Conservation (phyloP, 176 grass and related monocot genomes). For the Panicum miliaceum region DNA sequence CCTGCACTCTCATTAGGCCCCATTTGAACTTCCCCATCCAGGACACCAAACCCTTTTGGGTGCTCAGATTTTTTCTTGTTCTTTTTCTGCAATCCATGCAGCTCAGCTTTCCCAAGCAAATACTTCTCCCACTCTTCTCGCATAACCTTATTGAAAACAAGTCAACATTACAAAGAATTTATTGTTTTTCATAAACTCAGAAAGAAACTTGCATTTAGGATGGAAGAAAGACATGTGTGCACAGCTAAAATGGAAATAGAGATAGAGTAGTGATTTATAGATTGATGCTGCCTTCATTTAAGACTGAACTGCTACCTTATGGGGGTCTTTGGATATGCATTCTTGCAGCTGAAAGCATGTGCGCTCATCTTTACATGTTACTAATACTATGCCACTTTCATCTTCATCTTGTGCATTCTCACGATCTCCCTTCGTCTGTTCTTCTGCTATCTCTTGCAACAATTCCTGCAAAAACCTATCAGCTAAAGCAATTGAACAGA, state of each 20-base stretch:
- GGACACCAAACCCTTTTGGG: slow-evolving; percentile 90
- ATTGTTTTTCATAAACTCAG: slow-evolving; percentile 27
- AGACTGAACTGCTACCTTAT: slow-evolving; percentile 56
- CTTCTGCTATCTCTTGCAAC: slow-evolving; percentile 91
- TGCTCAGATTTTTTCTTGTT: slow-evolving; percentile 75
- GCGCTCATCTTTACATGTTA: slow-evolving; percentile 92
- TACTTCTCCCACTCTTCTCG: slow-evolving; percentile 91
- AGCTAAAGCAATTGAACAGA: slow-evolving; percentile 8
- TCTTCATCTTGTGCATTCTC: slow-evolving; percentile 45
- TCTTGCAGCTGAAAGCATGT: slow-evolving; percentile 91
- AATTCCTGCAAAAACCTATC: slow-evolving; percentile 67
- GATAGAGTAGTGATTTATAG: slow-evolving; percentile 1
- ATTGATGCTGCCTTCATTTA: slow-evolving; percentile 17
- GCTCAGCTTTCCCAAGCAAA: slow-evolving; percentile 84
- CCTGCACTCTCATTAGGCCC: slow-evolving; percentile 60
- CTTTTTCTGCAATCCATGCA: slow-evolving; percentile 67
- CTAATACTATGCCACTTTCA: slow-evolving; percentile 65
- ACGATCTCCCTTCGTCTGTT: slow-evolving; percentile 55
- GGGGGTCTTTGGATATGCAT: slow-evolving; percentile 72
- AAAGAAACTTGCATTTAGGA: slow-evolving; percentile 25
- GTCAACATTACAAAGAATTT: slow-evolving; percentile 14
- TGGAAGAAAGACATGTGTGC: background rate
- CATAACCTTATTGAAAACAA: slow-evolving; percentile 71
- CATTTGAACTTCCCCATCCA: slow-evolving; percentile 73
- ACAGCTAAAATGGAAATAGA: background rate